Evolutionary conservation across 129 eudicot genomes (phyloP).

Genomic region (Deinandra increscens): DNA sequence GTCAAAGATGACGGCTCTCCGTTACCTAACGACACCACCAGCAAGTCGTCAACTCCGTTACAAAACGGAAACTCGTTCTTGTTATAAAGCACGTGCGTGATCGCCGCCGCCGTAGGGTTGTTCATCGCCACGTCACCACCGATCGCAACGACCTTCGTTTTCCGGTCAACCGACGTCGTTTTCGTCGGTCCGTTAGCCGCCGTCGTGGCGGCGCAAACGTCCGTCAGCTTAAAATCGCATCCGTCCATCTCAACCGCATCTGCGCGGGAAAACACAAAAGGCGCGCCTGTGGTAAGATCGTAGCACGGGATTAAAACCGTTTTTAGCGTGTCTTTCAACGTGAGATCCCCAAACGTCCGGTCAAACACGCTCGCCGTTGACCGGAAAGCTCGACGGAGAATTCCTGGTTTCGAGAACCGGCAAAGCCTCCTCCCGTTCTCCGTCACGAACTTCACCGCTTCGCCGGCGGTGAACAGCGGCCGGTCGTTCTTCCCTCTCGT

Average conservation of each 20-base stretch:
- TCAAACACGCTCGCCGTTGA: slow-evolving; percentile 36
- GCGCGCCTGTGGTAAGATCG: slow-evolving; percentile 57
- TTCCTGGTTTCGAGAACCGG: slow-evolving; percentile 23
- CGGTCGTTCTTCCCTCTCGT: slow-evolving; percentile 44
- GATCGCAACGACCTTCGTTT: slow-evolving; percentile 47
- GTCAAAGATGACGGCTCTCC: slow-evolving; percentile 38
- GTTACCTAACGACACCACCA: slow-evolving; percentile 78
- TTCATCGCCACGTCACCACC: slow-evolving; percentile 76
- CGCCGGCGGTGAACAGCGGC: slow-evolving; percentile 62
- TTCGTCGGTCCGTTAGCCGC: slow-evolving; percentile 34
- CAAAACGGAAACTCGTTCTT: slow-evolving; percentile 83
- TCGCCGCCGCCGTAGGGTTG: slow-evolving; percentile 82
- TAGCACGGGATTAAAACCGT: slow-evolving; percentile 76
- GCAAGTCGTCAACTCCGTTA: slow-evolving; percentile 63
- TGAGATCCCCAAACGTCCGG: slow-evolving; percentile 45
- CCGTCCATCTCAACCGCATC: slow-evolving; percentile 80
- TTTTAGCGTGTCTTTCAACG: slow-evolving; percentile 64
- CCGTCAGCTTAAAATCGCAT: slow-evolving; percentile 66
- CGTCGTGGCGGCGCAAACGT: slow-evolving; percentile 70
- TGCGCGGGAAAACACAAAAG: slow-evolving; percentile 87
- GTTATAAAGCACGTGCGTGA: slow-evolving; percentile 71
- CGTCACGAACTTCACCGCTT: slow-evolving; percentile 41
- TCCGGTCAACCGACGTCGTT: slow-evolving; percentile 52
- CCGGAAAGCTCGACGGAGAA: slow-evolving; percentile 34
- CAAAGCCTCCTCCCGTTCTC: slow-evolving; percentile 33